Conservation (phyloP, 169 alveolate species). For the Cryptosporidium viatorum region DNA sequence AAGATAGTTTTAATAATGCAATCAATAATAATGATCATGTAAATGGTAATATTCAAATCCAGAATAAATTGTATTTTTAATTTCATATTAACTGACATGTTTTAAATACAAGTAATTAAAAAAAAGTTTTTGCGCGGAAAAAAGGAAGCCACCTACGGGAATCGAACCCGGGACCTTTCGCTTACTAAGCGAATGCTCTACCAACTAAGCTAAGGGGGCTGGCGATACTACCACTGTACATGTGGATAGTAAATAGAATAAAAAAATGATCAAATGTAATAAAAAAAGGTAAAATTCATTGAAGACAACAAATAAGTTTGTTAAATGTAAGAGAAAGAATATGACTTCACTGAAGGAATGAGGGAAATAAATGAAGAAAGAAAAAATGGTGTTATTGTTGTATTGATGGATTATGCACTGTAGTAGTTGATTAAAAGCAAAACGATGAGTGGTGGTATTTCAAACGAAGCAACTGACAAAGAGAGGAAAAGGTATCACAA, state of each 20-base stretch:
- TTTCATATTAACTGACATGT: no score
- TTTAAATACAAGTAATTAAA: no score
- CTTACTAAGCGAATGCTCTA: conserved; percentile 90
- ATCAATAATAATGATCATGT: background rate
- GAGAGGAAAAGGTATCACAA: no score
- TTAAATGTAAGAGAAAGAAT: background rate
- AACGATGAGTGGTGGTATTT: no score
- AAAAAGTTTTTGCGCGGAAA: background rate
- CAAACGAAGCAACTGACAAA: no score
- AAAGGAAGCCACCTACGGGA: conserved; percentile 86
- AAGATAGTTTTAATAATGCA: background rate
- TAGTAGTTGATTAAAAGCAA: no score
- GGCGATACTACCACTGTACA: background rate
- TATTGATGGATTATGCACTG: no score
- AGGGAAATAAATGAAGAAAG: no score
- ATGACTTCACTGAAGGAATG: no score
- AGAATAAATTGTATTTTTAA: background rate
- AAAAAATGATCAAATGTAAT: background rate
- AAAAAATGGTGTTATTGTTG: no score
- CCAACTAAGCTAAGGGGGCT: conserved; percentile 89
- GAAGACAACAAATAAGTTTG: background rate
- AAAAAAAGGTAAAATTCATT: no score
- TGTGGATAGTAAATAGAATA: background rate
- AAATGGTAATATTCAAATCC: background rate
- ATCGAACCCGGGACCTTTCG: conserved; percentile 90